These are phyloP conservation scores for Lophiostoma macrostomum DNA, from an alignment of 495 filamentous ascomycete species.

Conservation along the genomic window DNA sequence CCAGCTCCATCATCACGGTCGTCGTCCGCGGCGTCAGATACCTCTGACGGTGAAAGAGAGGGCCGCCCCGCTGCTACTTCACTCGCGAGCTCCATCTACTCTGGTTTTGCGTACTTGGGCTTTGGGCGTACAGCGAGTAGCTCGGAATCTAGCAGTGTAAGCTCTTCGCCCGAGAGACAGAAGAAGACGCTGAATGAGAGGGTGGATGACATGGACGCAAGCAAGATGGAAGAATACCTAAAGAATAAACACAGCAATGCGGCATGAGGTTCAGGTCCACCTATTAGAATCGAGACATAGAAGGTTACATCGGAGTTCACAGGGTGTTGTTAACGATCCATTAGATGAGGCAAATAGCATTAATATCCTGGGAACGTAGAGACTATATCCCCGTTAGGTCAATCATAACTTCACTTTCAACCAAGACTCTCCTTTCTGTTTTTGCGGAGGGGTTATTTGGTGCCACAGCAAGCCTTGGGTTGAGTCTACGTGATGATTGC, in stretches of 20 bases:
- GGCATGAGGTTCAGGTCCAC: too few relatives aligned
- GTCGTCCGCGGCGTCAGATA: slow-evolving; percentile 2
- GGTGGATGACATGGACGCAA: slow-evolving; percentile 9
- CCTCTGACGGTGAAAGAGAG: neutral
- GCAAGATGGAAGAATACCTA: slow-evolving; percentile 14
- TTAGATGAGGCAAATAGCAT: too few relatives aligned
- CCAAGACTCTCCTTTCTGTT: too few relatives aligned
- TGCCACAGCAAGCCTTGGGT: too few relatives aligned
- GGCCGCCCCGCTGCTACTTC: neutral
- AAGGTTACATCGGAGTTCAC: too few relatives aligned
- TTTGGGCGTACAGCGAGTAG: slow-evolving; percentile 15
- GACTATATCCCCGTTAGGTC: too few relatives aligned
- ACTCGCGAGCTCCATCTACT: slow-evolving; percentile 18
- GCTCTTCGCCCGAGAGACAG: neutral
- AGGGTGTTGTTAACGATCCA: too few relatives aligned
- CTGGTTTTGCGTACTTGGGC: slow-evolving; percentile 17
- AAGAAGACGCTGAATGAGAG: neutral
- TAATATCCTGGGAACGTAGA: too few relatives aligned
- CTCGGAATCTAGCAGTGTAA: slow-evolving; percentile 7
- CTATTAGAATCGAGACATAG: too few relatives aligned
- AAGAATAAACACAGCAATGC: slow-evolving; percentile 1
- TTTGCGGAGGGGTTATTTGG: too few relatives aligned
- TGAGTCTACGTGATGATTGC: too few relatives aligned
- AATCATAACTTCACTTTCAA: too few relatives aligned
- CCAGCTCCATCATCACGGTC: slow-evolving; percentile 10